These are phyloP conservation scores for Monosporascus sp. DNA, from an alignment of 2,329 filamentous ascomycete species.

Conservation along the genomic window DNA sequence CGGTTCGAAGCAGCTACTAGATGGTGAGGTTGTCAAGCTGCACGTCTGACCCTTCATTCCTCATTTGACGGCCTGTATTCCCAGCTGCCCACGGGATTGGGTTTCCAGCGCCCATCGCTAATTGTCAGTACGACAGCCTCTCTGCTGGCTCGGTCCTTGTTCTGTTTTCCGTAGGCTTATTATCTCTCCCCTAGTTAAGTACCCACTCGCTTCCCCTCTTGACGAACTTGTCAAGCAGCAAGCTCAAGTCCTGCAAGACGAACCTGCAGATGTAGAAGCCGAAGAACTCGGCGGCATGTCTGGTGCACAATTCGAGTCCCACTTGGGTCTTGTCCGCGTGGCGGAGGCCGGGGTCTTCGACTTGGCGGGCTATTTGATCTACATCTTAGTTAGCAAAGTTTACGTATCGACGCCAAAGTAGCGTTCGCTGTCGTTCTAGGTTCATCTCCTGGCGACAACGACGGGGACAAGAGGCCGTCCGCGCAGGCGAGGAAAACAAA, in stretches of 20 bases:
- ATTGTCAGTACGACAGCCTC: no score
- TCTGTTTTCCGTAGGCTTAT: no score
- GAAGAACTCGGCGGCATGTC: conserved; percentile 96
- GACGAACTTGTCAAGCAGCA: conserved; percentile 93
- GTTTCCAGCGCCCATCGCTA: no score
- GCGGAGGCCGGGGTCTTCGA: conserved; percentile 88
- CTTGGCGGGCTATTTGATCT: conserved; percentile 95
- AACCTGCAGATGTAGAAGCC: conserved; percentile 96
- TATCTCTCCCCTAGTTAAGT: conserved; percentile 13
- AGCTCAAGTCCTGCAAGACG: conserved; percentile 75
- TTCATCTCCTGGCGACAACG: no score
- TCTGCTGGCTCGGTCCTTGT: no score
- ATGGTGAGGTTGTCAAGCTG: no score
- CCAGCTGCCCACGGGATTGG: no score
- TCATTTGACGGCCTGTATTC: no score
- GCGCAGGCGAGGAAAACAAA: background rate
- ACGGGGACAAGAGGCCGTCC: background rate
- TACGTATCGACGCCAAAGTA: no score
- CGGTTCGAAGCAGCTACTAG: no score
- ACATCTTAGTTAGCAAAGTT: conserved; percentile 19
- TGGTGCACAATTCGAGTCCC: conserved; percentile 85
- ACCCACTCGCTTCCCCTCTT: conserved; percentile 98
- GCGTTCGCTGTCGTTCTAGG: no score
- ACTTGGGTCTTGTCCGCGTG: conserved; percentile 93
- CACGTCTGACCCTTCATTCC: no score